These are phyloP conservation scores for Pelargonium australe DNA, from an alignment of 441 rosid genomes.

Conservation along the genomic window DNA sequence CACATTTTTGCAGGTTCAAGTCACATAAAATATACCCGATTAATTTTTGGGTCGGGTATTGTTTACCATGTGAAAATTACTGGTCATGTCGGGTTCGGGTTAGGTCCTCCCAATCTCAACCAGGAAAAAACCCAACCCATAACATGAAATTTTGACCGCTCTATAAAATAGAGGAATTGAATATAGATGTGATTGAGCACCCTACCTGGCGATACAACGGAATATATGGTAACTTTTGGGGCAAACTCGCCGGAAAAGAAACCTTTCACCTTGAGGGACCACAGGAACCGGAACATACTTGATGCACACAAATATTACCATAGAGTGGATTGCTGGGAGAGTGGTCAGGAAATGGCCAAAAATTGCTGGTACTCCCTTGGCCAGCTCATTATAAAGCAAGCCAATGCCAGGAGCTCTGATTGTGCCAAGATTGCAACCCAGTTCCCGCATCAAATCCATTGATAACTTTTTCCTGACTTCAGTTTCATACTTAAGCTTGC, in stretches of 20 bases:
- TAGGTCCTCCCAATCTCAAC: too few species aligned
- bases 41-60: too few species aligned
- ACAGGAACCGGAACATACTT: conserved; percentile 94
- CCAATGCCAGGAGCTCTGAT: conserved; percentile 98
- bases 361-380: conserved; percentile 86
- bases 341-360: conserved; percentile 94
- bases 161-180: neutral
- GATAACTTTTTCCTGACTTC: conserved; percentile 87
- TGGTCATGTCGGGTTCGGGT: too few species aligned
- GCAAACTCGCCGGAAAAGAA: conserved; percentile 88
- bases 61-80: too few species aligned
- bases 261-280: conserved; percentile 92
- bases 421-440: conserved; percentile 90
- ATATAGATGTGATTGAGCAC: conserved; percentile 18
- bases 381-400: conserved; percentile 87
- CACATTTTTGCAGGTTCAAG: too few species aligned
- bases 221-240: conserved; percentile 83
- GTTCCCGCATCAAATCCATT: conserved; percentile 81
- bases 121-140: too few species aligned
- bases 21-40: too few species aligned
- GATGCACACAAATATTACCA: conserved; percentile 88
- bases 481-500: conserved; percentile 92
- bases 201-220: conserved; percentile 94
- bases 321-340: conserved; percentile 94
- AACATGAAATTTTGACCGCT: too few species aligned